A percentile compares a stretch with the other conserved stretches of the same genome.
phyloP scores from a whole-genome alignment of 495 filamentous ascomycete genomes.

The Hypoxylon cercidicola region DNA sequence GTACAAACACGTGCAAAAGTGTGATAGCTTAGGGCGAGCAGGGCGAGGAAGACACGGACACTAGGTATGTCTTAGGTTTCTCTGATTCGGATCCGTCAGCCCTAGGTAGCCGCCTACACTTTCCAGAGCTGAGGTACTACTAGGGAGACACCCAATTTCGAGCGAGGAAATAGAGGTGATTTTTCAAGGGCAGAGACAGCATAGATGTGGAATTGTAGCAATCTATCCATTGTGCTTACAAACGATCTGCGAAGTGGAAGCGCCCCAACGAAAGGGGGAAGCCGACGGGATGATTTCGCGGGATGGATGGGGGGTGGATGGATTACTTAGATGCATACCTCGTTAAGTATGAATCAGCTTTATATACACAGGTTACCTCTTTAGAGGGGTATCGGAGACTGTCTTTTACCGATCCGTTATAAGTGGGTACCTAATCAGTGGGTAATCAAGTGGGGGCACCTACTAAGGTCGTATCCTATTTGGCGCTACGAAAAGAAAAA shows the following conservation, averaged over 20 bases:
- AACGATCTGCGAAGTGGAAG: no score
- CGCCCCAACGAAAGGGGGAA: no score
- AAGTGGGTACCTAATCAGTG: neutral
- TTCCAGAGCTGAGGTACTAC: no score
- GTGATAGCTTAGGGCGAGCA: neutral
- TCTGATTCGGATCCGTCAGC: neutral
- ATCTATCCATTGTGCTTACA: no score
- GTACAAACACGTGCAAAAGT: constrained; percentile 1
- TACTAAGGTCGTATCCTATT: neutral
- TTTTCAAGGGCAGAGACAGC: no score
- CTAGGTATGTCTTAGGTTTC: constrained; percentile 6
- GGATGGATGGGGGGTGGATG: no score
- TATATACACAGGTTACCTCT: no score
- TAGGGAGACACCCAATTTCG: no score
- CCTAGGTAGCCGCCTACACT: neutral
- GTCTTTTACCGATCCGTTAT: constrained; percentile 3
- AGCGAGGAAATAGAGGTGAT: no score
- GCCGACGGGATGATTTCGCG: no score
- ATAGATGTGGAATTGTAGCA: no score
- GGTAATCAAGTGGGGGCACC: constrained; percentile 1
- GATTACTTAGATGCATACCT: neutral
- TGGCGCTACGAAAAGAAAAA: constrained; percentile 1
- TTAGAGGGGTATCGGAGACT: neutral
- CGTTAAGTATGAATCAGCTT: neutral
- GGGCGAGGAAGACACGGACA: constrained; percentile 1